Evolutionary conservation across 345 rosid species (phyloP), one percentile per base, ranked within the genome.

Genomic region (Schrenkiella parvula): DNA sequence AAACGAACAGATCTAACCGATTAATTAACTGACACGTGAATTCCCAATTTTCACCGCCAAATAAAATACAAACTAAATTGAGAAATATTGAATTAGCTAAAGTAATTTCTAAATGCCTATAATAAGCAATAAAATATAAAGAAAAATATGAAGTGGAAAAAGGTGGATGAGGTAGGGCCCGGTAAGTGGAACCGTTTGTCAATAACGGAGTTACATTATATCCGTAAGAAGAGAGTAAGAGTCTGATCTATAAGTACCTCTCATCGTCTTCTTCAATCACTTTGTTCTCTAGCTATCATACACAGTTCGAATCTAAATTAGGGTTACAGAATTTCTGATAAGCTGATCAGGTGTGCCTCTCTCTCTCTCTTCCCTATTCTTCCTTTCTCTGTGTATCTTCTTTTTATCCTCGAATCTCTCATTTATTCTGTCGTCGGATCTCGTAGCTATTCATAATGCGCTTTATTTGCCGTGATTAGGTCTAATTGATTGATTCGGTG

Each of bases 111-210:
- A 39, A 39, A 46, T 13, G 14, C 14, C 25, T 8, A 21, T 31
- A 25, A 51, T 37, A 47, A 18, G 7, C n/a, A 32, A 46, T 53
- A 68, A 51, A 26, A 37, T 7, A 7, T 4, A 68, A 44, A 19
- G 28, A 26, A 8, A 26, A n/a, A n/a, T 21, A 22, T n/a, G 25
- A 38, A 47, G 4, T 11, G 51, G 39, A 44, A 56, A 55, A n/a
- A 68, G 29, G 17, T 18, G 19, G 70, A 55, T 64, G 29, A 43
- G 70, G 71, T 73, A 8, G 58, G 65, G 21, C 57, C 47, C 17
- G 23, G 38, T 72, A 28, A 29, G 62, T 56, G 62, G 62, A 64
- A 64, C 58, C 64, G 58, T 37, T 44, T 21, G 46, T 71, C 15
- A 32, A 6, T 64, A 53, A 63, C 76, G 76, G 70, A 53, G 64